These are phyloP conservation scores for Dendrobium chrysotoxum DNA, from an alignment of 106 monocot species.

Conservation along the genomic window DNA sequence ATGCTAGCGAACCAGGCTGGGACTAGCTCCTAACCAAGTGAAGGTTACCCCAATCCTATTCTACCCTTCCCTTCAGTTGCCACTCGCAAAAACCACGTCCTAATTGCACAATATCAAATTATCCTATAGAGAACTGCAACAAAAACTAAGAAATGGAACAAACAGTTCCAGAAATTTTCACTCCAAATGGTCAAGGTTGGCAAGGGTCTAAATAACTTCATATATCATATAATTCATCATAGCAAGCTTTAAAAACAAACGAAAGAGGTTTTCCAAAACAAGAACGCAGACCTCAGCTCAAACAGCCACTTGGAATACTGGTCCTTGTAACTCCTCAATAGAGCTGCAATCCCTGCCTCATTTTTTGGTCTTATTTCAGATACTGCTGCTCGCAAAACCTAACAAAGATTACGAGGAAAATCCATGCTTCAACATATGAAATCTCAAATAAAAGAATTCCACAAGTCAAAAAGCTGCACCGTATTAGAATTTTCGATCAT, in stretches of 20 bases:
- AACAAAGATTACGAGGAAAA: not conserved
- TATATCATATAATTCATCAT: not conserved
- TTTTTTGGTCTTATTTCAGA: conserved; percentile 24
- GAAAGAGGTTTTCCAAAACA: not conserved
- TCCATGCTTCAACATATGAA: not conserved
- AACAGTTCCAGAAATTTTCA: not conserved
- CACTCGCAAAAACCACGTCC: not conserved
- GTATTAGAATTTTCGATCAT: not conserved
- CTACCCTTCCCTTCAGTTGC: not conserved
- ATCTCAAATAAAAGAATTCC: conserved; percentile 6
- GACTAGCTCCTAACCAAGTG: too few species aligned
- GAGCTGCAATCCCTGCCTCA: conserved; percentile 30
- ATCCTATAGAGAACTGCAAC: not conserved
- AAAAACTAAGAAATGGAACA: not conserved
- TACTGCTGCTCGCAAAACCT: conserved; percentile 36
- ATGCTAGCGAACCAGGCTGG: too few species aligned
- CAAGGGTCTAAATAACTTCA: not conserved
- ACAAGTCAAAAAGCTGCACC: not conserved
- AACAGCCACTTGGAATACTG: conserved; percentile 65
- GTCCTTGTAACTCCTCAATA: conserved; percentile 38
- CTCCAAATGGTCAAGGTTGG: not conserved
- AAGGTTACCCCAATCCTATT: too few species aligned
- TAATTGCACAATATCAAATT: not conserved
- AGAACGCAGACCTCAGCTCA: conserved; percentile 43
- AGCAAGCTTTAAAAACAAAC: conserved; percentile 1